Base-by-base conservation (phyloP, 192 early-diverging fungal species). In the Spizellomyces punctatus region DNA sequence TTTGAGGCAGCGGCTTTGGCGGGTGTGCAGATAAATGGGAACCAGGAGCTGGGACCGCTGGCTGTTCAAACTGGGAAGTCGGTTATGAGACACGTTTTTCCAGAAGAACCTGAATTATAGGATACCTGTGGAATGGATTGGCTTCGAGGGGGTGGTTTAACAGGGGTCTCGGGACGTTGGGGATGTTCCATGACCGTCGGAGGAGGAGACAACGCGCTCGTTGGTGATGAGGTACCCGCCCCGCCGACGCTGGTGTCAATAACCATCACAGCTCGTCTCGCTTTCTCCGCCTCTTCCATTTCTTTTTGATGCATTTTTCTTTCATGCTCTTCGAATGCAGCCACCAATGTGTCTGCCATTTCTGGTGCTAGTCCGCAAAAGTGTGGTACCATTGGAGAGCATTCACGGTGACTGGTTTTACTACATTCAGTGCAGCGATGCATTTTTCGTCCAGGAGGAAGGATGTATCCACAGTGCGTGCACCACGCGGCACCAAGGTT, bases 401-500 rank as follows among this genome's bases (percentile, higher is more conserved):
- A 82, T 45, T 84, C 73, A 21, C 59, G 66, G 69, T 85, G 84
- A 10, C 62, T 21, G 47, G 67, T 67, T 47, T 76, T 77, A 6
- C 52, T 16, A 59, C 84, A 85, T 46, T 84, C 84, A 12, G 66
- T 42, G 63, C 84, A 85, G 10, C 63, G 22, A 46, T 72, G 70
- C 21, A 79, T 72, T 22, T 79, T 79, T 19, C 68, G 47, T 43
- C 81, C 82, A n/a, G 75, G 75, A 7, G 82, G 64, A 36, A 82
- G 54, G 27, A 85, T 92, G 59, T 89, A 92, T 49, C 96, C 96
- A 79, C 96, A 99, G 79, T 99, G 96, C 62, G 85, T 89, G 77
- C 96, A 99, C 96, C 96, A 99, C 66, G 91, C 91, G 42, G 92
- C 90, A 21, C 88, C 90, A 48, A 96, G 84, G 69, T 92, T 95